Percentiles rank a stretch among this genome's conserved stretches.
These are phyloP conservation scores for Solanum peruvianum DNA, from an alignment of 257 asterid species.

Conservation along the genomic window DNA sequence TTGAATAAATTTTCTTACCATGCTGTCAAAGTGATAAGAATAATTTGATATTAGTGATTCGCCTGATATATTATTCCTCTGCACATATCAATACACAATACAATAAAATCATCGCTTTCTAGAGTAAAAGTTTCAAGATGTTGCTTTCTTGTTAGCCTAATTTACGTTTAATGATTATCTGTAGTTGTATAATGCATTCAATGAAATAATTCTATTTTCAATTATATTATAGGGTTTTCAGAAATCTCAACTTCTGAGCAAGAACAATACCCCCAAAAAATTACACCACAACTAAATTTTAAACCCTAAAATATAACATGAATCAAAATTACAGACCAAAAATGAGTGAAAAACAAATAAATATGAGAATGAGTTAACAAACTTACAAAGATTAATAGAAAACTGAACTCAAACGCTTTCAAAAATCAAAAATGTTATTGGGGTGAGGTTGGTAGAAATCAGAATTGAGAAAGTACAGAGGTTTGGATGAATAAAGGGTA, in stretches of 20 bases:
- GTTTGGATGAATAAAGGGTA: no score
- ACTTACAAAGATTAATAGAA: no score
- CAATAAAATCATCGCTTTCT: neutral
- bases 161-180: neutral
- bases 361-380: no score
- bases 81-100: neutral
- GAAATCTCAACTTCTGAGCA: neutral
- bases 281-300: no score
- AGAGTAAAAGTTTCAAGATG: neutral
- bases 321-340: neutral
- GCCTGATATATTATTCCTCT: neutral
- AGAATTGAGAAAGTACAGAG: no score
- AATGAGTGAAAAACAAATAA: no score
- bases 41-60: neutral
- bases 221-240: neutral
- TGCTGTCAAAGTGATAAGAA: neutral
- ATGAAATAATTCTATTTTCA: neutral
- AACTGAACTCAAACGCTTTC: no score
- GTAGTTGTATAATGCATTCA: neutral
- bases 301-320: no score
- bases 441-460: no score
- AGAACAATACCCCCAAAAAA: neutral
- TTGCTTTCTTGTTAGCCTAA: neutral
- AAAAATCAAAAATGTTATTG: no score
- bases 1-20: neutral